Evolutionary conservation across 306 rosid species (phyloP), one percentile per base, ranked within the genome.

Genomic region (Ormosia emarginata): DNA sequence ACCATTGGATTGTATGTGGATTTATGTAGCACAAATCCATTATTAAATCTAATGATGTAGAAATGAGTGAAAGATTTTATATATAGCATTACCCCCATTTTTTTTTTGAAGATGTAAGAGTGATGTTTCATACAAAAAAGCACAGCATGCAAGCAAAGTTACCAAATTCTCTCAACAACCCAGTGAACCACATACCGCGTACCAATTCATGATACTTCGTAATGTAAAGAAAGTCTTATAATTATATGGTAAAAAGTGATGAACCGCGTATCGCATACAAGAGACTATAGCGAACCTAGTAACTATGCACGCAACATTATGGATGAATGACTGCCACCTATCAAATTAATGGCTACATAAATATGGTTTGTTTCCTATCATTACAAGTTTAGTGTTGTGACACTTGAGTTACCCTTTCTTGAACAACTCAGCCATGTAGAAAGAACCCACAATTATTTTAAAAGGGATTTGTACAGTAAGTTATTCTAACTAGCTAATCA

Each of bases 1-100:
- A 55, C 81, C 65, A 62, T 67, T 66, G 75, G 36, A 52, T 53
- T 67, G 65, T 40, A 55, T 66, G 57, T 41, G 82, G 82, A 78
- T 58, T 67, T 47, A 53, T 78, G 71, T 67, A 78, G 11, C 82
- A 78, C 66, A 78, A 66, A 78, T 39, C 37, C 82, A 55, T 68
- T 56, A 68, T 30, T 43, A 41, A 56, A 56, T 79, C 59, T 32
- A 56, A 79, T 79, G 61, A 79, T 79, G 69, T 15, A 43, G 49
- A 68, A 79, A 79, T 79, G 69, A 79, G 82, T 68, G 77, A 53
- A 1, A 7, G 37, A 7, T 36, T 6, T 30, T 30, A 10, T 11
- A 33, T 9, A 61, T 32, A 61, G 14, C 8, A 61, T 10, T 61
- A 18, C 33, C 63, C 34, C 12, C 13, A 29, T 9, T 7, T 29